These are phyloP conservation scores for Arthrinium phaeospermum DNA, from an alignment of 2,329 filamentous ascomycete genomes.

Conservation along the genomic window DNA sequence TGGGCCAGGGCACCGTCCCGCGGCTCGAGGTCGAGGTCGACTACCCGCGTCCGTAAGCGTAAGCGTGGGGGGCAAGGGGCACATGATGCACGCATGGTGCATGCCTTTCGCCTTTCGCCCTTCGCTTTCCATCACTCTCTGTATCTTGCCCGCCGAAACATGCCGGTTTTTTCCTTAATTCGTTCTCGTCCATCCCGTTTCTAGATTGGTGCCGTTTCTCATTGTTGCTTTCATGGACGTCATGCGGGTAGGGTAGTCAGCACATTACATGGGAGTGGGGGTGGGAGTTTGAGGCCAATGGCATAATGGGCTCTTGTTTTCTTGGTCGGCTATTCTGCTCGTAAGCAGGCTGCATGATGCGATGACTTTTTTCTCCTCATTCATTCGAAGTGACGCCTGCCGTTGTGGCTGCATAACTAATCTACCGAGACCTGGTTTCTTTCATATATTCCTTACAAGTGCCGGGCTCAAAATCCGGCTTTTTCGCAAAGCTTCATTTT, in stretches of 20 bases:
- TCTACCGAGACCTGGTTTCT: background rate
- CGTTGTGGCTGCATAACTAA: background rate
- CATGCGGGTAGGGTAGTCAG: background rate
- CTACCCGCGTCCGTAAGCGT: conserved; percentile 11
- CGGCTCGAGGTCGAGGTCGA: conserved; percentile 38
- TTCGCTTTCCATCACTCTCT: background rate
- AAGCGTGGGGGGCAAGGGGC: background rate
- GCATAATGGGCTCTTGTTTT: background rate
- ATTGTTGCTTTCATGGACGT: background rate
- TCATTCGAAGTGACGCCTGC: background rate
- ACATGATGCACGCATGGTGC: no score
- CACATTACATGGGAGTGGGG: background rate
- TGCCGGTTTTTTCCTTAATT: background rate
- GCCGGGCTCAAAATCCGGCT: background rate
- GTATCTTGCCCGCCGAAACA: background rate
- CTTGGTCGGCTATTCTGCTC: background rate
- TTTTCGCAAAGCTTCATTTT: background rate
- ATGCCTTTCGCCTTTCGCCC: background rate
- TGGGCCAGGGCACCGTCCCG: conserved; percentile 28
- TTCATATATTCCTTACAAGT: background rate
- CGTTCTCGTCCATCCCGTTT: no score
- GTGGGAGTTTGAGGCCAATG: background rate
- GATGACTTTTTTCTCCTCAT: background rate
- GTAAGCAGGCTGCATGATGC: background rate
- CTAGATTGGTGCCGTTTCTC: background rate